Evolutionary conservation across 2,329 filamentous ascomycete genomes (phyloP), one percentile per base, ranked within the genome.

Genomic region (Boeremia exigua): DNA sequence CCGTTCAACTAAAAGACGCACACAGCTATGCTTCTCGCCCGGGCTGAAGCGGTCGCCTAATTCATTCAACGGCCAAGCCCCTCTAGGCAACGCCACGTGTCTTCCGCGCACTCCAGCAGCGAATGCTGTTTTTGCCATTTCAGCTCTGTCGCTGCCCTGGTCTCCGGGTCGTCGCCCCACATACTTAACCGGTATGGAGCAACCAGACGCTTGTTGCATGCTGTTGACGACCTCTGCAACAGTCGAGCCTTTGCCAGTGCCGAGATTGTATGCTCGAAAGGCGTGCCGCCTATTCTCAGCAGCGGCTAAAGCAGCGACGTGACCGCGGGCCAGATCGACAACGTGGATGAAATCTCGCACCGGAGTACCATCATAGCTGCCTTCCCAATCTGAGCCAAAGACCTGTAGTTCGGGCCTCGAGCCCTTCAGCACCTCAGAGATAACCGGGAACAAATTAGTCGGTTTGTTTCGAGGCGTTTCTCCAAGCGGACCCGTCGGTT

Each of bases 331-430:
- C 32, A 88, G 79, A 69, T 88, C 86, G 17, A 79, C 81, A 37
- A 88, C 85, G 61, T 87, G 85, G 60, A 88, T 86, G 65, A 86
- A 88, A 69, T 88, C 86, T 32, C 86, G 81, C 17, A 88, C 79
- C 1, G 86, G 85, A 0, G 86, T 88, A 14, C 87, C 86, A 62
- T 89, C 87, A 4, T 79, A 76, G 0, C 87, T 89, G 52, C 86
- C 80, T 34, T 34, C 32, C 81, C 86, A 89, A 70, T 89, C 85
- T 2, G 79, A 80, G 7, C 87, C 87, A 60, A 86, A 89, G 48
- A 89, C 82, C 45, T 84, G 79, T n/a, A 88, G 76, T 39, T 81
- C 78, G 4, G 77, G 65, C 43, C 80, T 79, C 32, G 79, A 73
- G 1, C 86, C 85, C 0, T 81, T 84, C 64, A 88, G 78, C 7